phyloP scores from a whole-genome alignment of 2,329 filamentous ascomycete species.

The Aureobasidium sp. region DNA sequence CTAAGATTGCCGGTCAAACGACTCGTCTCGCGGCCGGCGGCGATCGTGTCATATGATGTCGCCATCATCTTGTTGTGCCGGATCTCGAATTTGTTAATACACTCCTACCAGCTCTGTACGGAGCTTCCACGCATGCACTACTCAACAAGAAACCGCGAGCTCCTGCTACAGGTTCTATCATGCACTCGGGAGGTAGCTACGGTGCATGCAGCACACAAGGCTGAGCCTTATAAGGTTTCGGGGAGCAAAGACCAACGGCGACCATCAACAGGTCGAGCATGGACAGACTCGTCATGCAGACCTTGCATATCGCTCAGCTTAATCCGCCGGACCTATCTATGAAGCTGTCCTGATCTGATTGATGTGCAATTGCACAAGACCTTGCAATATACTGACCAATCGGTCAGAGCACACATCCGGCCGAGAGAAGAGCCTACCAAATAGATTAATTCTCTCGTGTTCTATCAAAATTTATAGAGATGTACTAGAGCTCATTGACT shows the following conservation, averaged over 20 bases:
- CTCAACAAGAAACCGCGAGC: conserved; percentile 12
- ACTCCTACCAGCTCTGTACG: background rate
- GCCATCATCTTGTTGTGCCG: background rate
- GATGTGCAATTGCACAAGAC: background rate
- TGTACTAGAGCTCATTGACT: background rate
- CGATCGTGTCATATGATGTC: background rate
- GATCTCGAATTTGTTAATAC: background rate
- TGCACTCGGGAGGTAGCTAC: conserved; percentile 4
- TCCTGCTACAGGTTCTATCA: background rate
- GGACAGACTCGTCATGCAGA: conserved; percentile 2
- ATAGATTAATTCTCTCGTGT: background rate
- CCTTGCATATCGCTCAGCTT: conserved; percentile 2
- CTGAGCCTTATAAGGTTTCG: conserved; percentile 13
- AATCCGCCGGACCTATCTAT: background rate
- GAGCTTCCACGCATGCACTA: background rate
- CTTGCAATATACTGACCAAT: no score
- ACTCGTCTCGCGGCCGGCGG: conserved; percentile 7
- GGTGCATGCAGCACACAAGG: conserved; percentile 6
- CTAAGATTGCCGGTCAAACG: background rate
- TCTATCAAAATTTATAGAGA: background rate
- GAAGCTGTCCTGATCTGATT: background rate
- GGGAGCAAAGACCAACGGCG: conserved; percentile 14
- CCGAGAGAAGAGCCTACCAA: background rate
- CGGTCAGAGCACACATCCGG: background rate
- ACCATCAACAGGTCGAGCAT: background rate